These are phyloP conservation scores for Elsinoe necatrix DNA, from an alignment of 2,329 filamentous ascomycete genomes.

Conservation along the genomic window DNA sequence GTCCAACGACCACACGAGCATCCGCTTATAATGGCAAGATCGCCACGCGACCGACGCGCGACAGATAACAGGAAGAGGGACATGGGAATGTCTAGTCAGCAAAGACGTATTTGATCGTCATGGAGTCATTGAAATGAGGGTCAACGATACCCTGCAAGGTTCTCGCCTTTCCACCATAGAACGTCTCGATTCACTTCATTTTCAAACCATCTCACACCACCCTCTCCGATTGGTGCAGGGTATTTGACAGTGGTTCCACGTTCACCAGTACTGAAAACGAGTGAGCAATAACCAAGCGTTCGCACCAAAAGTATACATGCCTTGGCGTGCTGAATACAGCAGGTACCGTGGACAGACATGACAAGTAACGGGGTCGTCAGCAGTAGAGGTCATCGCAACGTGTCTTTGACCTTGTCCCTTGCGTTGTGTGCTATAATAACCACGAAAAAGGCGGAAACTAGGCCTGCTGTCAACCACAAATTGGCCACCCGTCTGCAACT, in stretches of 20 bases:
- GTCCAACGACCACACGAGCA: background rate
- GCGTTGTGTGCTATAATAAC: background rate
- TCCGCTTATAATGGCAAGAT: conserved; percentile 1
- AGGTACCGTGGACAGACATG: background rate
- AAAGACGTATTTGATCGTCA: background rate
- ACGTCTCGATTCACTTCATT: background rate
- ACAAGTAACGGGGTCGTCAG: background rate
- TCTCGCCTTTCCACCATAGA: background rate
- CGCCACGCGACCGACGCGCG: background rate
- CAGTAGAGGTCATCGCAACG: conserved; percentile 4
- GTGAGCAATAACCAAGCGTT: background rate
- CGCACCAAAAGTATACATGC: background rate
- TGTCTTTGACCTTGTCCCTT: conserved; percentile 1
- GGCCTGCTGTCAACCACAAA: conserved; percentile 9
- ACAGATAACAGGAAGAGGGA: background rate
- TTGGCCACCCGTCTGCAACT: background rate
- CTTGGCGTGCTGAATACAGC: background rate
- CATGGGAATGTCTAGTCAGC: background rate
- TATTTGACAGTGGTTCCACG: background rate
- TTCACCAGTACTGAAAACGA: background rate
- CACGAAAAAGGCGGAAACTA: background rate
- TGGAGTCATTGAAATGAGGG: background rate
- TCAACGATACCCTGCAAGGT: background rate
- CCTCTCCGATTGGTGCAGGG: background rate
- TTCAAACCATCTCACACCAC: background rate